Base-by-base conservation (phyloP, 306 rosid species). In the Morella rubra region DNA sequence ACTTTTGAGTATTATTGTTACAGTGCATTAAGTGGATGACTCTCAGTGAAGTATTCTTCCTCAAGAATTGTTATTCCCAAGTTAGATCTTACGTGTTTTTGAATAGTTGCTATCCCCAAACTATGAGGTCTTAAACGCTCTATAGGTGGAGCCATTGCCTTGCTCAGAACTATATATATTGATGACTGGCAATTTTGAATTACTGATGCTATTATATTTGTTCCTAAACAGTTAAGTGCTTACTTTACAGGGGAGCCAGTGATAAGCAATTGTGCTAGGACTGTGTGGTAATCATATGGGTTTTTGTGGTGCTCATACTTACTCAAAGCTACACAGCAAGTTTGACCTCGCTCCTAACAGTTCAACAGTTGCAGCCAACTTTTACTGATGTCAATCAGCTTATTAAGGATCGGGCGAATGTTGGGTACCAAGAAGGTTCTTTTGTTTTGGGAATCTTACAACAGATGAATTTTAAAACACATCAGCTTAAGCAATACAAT, bases 241-340 rank as follows among this genome's bases (percentile, higher is more conserved):
- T 13, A 4, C 18, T 50, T 58, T 54, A 44, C 84, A 90, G 91
- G 89, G 55, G 96, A 92, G 65, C 78, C 5, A 20, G 82, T 92
- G 4, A 37, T 78, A 56, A 87, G 90, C 79, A 88, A 87, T 73
- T 78, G 85, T 83, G 79, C 84, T 3, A 87, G 91, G 74, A 81
- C n/a, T n/a, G n/a, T n/a, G 91, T 92, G 60, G 86, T 88, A 78
- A 76, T 77, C 5, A 51, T 90, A 52, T 90, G 96, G 93, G 80
- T 81, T 76, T 90, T 90, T 61, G 91, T 91, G 47, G 88, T 88
- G 45, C 85, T 85, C 19, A 78, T 88, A 77, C 70, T 89, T 15
- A 85, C 89, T 41, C 91, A 92, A 76, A 92, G 97, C 15, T 92
- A 86, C 65, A 90, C 91, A 3, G 88, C 93, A 0, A 92, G 93